Evolutionary conservation across 2,329 filamentous ascomycete genomes (phyloP).

Genomic region (Bipolaris cookei): DNA sequence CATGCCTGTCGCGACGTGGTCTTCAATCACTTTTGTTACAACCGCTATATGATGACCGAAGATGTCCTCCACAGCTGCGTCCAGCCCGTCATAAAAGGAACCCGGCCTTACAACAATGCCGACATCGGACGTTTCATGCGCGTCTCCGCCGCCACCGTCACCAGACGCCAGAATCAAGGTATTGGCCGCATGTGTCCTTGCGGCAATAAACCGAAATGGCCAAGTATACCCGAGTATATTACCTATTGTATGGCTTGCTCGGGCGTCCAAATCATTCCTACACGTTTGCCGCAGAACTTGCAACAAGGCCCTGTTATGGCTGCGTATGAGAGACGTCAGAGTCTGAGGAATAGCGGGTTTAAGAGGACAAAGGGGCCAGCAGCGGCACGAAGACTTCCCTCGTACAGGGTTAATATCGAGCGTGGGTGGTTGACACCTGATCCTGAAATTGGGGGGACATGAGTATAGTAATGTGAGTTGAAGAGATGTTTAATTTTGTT

Average conservation of each 20-base stretch:
- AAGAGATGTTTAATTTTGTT: neutral
- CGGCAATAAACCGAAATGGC: neutral
- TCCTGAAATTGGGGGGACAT: neutral
- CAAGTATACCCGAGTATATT: neutral
- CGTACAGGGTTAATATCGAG: slow-evolving; percentile 2
- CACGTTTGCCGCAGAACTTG: neutral
- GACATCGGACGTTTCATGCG: too few species aligned
- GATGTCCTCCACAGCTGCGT: neutral
- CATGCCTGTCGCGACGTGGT: neutral
- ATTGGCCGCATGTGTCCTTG: slow-evolving; percentile 2
- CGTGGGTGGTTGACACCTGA: neutral
- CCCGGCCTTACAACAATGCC: neutral
- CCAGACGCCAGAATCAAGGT: neutral
- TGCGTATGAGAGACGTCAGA: neutral
- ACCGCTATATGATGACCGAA: neutral
- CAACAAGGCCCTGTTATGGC: neutral
- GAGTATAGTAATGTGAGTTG: neutral
- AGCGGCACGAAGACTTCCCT: neutral
- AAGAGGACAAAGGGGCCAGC: neutral
- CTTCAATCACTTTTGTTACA: neutral
- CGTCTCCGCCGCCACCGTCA: neutral
- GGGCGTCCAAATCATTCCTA: neutral
- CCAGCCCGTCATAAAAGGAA: neutral
- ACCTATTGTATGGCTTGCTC: slow-evolving; percentile 1
- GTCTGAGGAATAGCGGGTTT: neutral